These are phyloP conservation scores for Scedosporium dehoogii DNA, from an alignment of 2,329 filamentous ascomycete genomes.

Conservation along the genomic window DNA sequence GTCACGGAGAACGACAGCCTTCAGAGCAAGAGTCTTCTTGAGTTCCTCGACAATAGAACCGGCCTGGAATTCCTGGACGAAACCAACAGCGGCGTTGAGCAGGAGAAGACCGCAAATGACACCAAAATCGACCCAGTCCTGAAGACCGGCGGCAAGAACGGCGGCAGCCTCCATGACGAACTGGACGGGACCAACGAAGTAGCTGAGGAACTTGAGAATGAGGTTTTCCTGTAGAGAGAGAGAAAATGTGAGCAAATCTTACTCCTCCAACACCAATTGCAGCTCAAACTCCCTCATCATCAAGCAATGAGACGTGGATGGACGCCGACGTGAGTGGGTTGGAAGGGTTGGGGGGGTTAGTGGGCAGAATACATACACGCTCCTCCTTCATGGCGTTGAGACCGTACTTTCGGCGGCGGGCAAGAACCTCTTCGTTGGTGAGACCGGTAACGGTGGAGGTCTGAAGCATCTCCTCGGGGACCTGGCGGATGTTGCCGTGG, in stretches of 20 bases:
- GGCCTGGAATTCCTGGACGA: constrained; percentile 82
- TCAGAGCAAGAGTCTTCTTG: constrained; percentile 82
- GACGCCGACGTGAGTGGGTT: not conserved
- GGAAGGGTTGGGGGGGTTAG: no score
- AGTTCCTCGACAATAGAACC: constrained; percentile 84
- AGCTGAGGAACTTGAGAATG: constrained; percentile 70
- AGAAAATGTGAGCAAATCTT: not conserved
- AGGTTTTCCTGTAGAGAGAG: constrained; percentile 44
- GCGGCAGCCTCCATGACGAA: constrained; percentile 88
- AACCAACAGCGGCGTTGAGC: constrained; percentile 78
- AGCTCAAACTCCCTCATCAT: not conserved
- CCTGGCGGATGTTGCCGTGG: constrained; percentile 45
- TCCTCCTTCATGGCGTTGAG: constrained; percentile 88
- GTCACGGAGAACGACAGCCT: constrained; percentile 79
- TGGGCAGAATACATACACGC: constrained; percentile 36
- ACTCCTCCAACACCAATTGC: not conserved
- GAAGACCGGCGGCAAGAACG: constrained; percentile 70
- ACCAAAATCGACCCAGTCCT: constrained; percentile 89
- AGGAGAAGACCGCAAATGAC: constrained; percentile 77
- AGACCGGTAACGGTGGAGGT: constrained; percentile 63
- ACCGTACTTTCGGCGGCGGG: constrained; percentile 60
- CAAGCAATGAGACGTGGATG: not conserved
- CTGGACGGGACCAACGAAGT: constrained; percentile 83
- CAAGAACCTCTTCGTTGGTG: constrained; percentile 56
- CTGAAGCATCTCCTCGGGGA: constrained; percentile 67